Evolutionary conservation across 306 rosid species (phyloP).

Genomic region (Gleditsia sinensis): DNA sequence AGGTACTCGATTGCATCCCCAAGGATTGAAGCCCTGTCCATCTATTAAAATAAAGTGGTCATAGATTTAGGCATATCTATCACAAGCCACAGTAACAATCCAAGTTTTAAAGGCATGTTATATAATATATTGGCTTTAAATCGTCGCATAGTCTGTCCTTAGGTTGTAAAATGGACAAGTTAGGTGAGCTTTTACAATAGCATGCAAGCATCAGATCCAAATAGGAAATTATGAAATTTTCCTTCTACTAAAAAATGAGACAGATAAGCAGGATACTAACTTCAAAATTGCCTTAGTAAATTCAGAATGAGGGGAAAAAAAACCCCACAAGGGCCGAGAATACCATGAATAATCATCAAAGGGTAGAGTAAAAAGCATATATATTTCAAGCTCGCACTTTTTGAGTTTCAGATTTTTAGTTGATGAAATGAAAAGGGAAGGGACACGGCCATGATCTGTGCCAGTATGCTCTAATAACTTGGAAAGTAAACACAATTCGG

Average conservation of each 20-base stretch:
- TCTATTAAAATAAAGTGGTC: constrained; percentile 45
- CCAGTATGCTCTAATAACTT: not conserved
- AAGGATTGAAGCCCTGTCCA: constrained; percentile 99
- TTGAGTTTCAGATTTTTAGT: too few species aligned
- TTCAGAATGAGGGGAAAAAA: too few species aligned
- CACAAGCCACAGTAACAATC: constrained; percentile 8
- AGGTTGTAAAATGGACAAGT: too few species aligned
- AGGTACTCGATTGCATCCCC: constrained; percentile 97
- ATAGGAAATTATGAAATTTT: not conserved
- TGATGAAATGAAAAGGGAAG: too few species aligned
- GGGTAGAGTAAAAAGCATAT: too few species aligned
- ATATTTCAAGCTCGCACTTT: too few species aligned
- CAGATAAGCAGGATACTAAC: not conserved
- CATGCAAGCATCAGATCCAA: not conserved
- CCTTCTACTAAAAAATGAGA: too few species aligned
- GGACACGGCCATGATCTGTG: too few species aligned
- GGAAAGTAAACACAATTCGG: not conserved
- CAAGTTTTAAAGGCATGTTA: not conserved
- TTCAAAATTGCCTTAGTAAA: not conserved
- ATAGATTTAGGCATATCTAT: not conserved
- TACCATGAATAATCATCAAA: too few species aligned
- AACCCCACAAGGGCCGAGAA: not conserved
- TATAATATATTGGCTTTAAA: not conserved
- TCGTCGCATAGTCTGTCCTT: not conserved
- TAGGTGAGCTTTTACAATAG: too few species aligned